phyloP scores from a whole-genome alignment of 352 stramenopile species.

The Phytopythium montanum region DNA sequence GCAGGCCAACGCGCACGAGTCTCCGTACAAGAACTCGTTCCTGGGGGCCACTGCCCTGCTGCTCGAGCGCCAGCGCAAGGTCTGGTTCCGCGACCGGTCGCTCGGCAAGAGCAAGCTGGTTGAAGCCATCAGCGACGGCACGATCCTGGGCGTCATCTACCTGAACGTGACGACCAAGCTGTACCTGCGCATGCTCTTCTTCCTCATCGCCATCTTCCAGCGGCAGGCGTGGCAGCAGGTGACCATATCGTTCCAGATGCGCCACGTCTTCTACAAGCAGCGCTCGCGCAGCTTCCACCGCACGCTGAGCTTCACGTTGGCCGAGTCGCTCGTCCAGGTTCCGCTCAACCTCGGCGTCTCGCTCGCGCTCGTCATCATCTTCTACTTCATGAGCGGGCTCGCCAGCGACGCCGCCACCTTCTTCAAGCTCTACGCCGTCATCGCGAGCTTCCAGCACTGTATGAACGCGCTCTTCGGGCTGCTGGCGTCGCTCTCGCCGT shows the following conservation, averaged over 20 bases:
- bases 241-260: conserved; percentile 34
- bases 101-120: conserved; percentile 24
- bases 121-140: conserved; percentile 43
- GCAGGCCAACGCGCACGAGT: conserved; percentile 2
- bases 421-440: conserved; percentile 53
- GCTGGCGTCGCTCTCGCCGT: conserved; percentile 25
- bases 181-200: conserved; percentile 35
- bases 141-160: conserved; percentile 45
- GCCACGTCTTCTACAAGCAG: conserved; percentile 75
- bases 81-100: conserved; percentile 20
- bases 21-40: conserved; percentile 13
- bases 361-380: conserved; percentile 27
- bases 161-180: conserved; percentile 29
- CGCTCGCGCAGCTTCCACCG: conserved; percentile 64
- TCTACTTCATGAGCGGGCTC: conserved; percentile 90
- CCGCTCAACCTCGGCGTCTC: conserved; percentile 41
- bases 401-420: conserved; percentile 32
- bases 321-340: conserved; percentile 19
- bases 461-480: conserved; percentile 37
- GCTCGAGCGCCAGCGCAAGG: conserved; percentile 18
- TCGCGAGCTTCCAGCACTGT: conserved; percentile 62
- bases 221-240: conserved; percentile 29
- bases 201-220: conserved; percentile 21
- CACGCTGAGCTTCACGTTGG: conserved; percentile 49
- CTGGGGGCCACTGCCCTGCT: conserved; percentile 4